Percentiles rank a stretch among this genome's conserved stretches.
phyloP scores from a whole-genome alignment of 2,329 filamentous ascomycete genomes.

The Venturia asperata region DNA sequence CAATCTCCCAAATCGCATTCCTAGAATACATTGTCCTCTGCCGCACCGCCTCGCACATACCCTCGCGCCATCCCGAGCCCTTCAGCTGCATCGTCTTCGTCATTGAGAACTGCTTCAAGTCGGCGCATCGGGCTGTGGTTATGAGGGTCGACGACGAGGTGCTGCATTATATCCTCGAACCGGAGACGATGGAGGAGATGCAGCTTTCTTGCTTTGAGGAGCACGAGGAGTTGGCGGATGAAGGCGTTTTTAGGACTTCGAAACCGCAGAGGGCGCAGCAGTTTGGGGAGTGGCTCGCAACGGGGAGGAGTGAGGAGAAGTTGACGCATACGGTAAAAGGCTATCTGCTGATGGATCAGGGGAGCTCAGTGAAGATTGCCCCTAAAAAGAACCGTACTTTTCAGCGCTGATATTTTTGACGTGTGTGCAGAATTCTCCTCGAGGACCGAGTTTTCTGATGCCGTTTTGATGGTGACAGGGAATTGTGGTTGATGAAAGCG shows the following conservation, averaged over 20 bases:
- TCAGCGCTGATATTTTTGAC: neutral
- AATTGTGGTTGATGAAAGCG: neutral
- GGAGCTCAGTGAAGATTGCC: neutral
- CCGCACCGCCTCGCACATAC: neutral
- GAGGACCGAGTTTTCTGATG: neutral
- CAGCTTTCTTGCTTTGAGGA: neutral
- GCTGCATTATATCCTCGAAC: neutral
- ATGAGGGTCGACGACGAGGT: neutral
- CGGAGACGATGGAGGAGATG: neutral
- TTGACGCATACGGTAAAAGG: neutral
- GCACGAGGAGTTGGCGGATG: neutral
- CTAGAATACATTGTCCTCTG: neutral
- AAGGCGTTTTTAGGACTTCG: neutral
- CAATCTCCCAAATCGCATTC: neutral
- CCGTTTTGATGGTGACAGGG: neutral
- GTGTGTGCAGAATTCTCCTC: neutral
- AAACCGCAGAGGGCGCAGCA: neutral
- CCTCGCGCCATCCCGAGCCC: neutral
- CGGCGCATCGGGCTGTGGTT: neutral
- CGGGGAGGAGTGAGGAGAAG: constrained; percentile 9
- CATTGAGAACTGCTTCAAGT: neutral
- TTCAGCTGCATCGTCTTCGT: neutral
- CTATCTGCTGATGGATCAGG: neutral
- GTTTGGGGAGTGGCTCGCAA: neutral
- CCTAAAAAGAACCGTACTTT: neutral